phyloP scores from a whole-genome alignment of 2,329 filamentous ascomycete species.

The Trichoderma hamatum region DNA sequence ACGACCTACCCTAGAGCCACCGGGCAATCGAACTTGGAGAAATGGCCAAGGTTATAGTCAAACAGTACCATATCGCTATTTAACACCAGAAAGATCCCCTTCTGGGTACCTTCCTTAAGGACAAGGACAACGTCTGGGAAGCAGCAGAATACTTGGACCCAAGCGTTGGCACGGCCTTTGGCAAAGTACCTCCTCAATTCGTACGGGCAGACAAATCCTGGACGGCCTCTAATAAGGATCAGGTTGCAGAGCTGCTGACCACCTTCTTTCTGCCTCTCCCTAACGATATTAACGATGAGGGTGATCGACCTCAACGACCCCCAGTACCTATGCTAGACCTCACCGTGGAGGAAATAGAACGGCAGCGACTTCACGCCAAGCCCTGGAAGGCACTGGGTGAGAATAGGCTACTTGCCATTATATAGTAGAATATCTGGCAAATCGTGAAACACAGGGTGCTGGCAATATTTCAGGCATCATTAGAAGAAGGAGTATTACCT shows the following conservation, averaged over 20 bases:
- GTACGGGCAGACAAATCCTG: constrained; percentile 29
- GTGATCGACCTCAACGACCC: background rate
- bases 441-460: constrained; percentile 26
- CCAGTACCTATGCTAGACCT: constrained; percentile 26
- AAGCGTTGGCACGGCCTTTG: constrained; percentile 31
- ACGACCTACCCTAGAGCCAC: too few relatives aligned
- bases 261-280: constrained; percentile 31
- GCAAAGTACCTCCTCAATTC: constrained; percentile 34
- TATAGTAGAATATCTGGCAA: constrained; percentile 28
- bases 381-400: constrained; percentile 32
- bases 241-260: constrained; percentile 31
- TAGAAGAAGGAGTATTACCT: constrained; percentile 25
- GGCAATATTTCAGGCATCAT: constrained; percentile 16
- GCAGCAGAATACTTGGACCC: constrained; percentile 36
- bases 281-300: constrained; percentile 28
- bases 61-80: too few relatives aligned
- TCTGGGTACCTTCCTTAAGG: background rate
- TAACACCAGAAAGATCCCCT: background rate
- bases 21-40: too few relatives aligned
- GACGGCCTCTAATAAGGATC: constrained; percentile 28
- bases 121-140: constrained; percentile 35
- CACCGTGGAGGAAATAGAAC: constrained; percentile 32
- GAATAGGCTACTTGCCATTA: constrained; percentile 28
- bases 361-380: constrained; percentile 29
- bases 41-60: too few relatives aligned